These are phyloP conservation scores for Epichloe scottii DNA, from an alignment of 2,329 filamentous ascomycete species.

Conservation along the genomic window DNA sequence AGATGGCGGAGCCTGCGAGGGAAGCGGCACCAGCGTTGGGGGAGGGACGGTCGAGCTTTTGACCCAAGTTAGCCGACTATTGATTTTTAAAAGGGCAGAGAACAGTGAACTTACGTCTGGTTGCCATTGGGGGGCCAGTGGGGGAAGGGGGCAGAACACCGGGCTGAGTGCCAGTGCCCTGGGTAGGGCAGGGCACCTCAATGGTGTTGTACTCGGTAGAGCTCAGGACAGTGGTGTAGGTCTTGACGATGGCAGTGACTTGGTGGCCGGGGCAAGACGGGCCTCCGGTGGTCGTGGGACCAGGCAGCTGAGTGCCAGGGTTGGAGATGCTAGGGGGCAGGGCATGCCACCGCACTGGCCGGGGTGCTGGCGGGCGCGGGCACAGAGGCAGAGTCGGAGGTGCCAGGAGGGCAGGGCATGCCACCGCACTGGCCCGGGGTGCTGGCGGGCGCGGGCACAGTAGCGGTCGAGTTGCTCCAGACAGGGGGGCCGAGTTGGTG, in stretches of 20 bases:
- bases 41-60: constrained; percentile 17
- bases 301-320: constrained; percentile 2
- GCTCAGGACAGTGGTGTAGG: constrained; percentile 42
- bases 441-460: background rate
- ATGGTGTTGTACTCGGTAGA: constrained; percentile 40
- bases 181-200: constrained; percentile 29
- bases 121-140: constrained; percentile 25
- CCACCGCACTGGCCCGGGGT: background rate
- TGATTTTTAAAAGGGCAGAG: too few species aligned
- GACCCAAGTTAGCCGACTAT: background rate
- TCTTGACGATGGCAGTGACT: constrained; percentile 43
- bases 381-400: too few species aligned
- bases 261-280: constrained; percentile 20
- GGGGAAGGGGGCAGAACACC: constrained; percentile 23
- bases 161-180: constrained; percentile 18
- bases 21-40: constrained; percentile 40
- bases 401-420: background rate
- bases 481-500: constrained; percentile 1
- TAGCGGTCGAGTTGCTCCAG: constrained; percentile 11
- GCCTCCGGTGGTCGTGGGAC: constrained; percentile 5
- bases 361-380: constrained; percentile 4
- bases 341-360: constrained; percentile 4
- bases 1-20: constrained; percentile 38
- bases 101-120: constrained; percentile 10
- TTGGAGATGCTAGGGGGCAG: constrained; percentile 10